These are phyloP conservation scores for Malus sieversii DNA, from an alignment of 306 rosid genomes.

Conservation along the genomic window DNA sequence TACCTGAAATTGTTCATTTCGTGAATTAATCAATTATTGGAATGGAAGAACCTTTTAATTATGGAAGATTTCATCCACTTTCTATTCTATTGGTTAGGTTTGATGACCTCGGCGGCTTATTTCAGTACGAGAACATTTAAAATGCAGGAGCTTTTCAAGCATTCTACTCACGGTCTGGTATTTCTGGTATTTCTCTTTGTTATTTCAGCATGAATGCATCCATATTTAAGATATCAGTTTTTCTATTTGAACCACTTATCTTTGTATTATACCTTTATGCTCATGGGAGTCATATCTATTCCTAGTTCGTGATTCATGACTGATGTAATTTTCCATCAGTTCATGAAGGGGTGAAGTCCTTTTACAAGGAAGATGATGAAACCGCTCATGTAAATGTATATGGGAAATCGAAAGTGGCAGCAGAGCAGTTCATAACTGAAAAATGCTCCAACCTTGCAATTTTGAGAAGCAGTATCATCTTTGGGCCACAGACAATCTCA, in stretches of 20 bases:
- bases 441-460: conserved; percentile 62
- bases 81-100: background rate
- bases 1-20: background rate
- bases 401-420: conserved; percentile 74
- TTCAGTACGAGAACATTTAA: background rate
- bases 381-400: conserved; percentile 65
- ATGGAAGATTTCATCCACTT: background rate
- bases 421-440: conserved; percentile 64
- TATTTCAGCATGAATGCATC: background rate
- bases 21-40: background rate
- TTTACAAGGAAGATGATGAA: conserved; percentile 79
- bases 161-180: background rate
- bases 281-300: background rate
- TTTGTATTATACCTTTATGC: conserved; percentile 1
- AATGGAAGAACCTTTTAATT: background rate
- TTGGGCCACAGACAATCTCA: conserved; percentile 78
- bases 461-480: conserved; percentile 92
- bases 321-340: conserved; percentile 39
- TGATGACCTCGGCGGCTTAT: background rate
- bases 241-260: background rate
- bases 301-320: conserved; percentile 14
- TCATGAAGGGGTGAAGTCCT: conserved; percentile 83
- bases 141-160: background rate
- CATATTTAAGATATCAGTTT: background rate
- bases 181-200: background rate